These are phyloP conservation scores for Hippophae rhamnoides DNA, from an alignment of 306 rosid species.

Conservation along the genomic window DNA sequence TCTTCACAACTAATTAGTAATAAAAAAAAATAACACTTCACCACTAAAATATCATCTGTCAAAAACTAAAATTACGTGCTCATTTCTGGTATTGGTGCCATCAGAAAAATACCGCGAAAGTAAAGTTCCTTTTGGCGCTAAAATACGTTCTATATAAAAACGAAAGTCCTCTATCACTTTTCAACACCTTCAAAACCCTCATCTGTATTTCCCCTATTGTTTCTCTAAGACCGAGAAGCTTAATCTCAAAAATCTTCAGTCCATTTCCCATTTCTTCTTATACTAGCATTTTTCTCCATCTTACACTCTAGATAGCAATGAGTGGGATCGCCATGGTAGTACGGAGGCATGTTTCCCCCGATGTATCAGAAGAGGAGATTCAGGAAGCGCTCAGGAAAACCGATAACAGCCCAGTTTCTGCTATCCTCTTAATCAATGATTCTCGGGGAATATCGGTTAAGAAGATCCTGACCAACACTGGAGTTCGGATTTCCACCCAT, in stretches of 20 bases:
- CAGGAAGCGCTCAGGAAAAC: background rate
- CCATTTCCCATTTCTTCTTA: background rate
- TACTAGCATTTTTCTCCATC: background rate
- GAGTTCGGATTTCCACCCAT: slow-evolving; percentile 37
- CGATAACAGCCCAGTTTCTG: slow-evolving; percentile 5
- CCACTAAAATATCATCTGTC: too few species aligned
- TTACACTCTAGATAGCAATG: slow-evolving; percentile 16
- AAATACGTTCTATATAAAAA: background rate
- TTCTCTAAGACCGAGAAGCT: slow-evolving; percentile 1
- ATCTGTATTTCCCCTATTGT: background rate
- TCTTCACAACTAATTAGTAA: too few species aligned
- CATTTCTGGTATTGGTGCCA: background rate
- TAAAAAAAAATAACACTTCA: too few species aligned
- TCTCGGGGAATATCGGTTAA: slow-evolving; percentile 24
- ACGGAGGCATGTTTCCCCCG: slow-evolving; percentile 10
- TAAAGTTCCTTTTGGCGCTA: slow-evolving; percentile 36
- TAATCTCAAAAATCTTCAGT: background rate
- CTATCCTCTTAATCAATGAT: slow-evolving; percentile 11
- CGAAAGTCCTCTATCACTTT: background rate
- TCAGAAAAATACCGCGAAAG: slow-evolving; percentile 13
- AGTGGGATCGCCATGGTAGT: slow-evolving; percentile 16
- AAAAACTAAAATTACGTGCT: background rate
- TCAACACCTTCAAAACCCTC: background rate
- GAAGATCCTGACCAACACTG: slow-evolving; percentile 37
- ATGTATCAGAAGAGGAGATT: slow-evolving; percentile 8